Base-by-base conservation (phyloP, 495 filamentous ascomycete genomes). In the Peziza echinospora region DNA sequence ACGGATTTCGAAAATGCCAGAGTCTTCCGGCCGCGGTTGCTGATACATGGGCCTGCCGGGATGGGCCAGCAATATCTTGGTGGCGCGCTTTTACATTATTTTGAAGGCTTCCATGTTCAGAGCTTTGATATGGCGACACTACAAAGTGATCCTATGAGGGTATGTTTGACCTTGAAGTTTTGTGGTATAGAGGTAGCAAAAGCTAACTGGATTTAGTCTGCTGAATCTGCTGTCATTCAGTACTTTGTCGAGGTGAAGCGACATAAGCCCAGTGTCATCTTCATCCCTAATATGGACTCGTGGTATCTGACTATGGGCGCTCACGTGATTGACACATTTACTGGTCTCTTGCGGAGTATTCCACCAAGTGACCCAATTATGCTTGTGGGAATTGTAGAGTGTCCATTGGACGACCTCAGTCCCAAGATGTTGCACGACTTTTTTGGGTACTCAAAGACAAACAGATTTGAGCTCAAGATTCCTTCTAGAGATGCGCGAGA, bases 61-160 rank as follows among this genome's bases (percentile, higher is more conserved):
- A 94, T 96, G 87, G 89, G 89, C 1, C 89, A 97, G 64, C 74
- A 80, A 47, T 94, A 97, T 56, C 65, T 97, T 44, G 80, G 82
- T 19, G 73, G 71, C n/a, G 89, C 89, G 25, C 63, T 93, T 28
- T 62, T 96, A 40, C 78, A 93, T 60, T 74, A 91, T 49, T 77
- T 96, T 54, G 91, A 97, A 62, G 82, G 83, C 37, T 68, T 96
- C 5, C 84, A 94, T 63, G 81, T 97, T 3, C 89, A 96, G 57
- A 78, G 77, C n/a, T 87, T 97, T 60, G 89, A 94, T 62, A 68
- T 96, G 42, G 73, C 84, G 5, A 89, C 80, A 5, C 63, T 94
- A 42, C 63, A 89, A 28, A 79, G 74, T 50, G 73, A 79, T 50
- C 70, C 76, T 22, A 71, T 76, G 30, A 17, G 13, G 17, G 71